Evolutionary conservation across 2,329 filamentous ascomycete genomes (phyloP).

Genomic region (Penicillium olsonii): DNA sequence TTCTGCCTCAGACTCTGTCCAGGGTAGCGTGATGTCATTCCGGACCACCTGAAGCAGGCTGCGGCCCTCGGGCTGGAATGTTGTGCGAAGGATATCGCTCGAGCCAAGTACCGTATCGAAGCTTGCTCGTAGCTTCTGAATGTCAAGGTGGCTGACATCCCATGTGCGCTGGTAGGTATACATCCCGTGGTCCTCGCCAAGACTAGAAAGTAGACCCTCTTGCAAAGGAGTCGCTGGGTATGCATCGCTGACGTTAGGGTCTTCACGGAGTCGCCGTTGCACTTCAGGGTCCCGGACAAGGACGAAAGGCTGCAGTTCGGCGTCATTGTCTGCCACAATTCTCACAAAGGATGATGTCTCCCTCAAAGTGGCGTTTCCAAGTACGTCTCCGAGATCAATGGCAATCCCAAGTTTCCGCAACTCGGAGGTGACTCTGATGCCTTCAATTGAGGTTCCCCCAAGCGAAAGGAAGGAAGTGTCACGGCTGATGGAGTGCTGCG

Average conservation of each 20-base stretch:
- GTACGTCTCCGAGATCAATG: conserved; percentile 9
- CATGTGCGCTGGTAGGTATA: conserved; percentile 10
- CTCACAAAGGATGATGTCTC: background rate
- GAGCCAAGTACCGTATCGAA: conserved; percentile 4
- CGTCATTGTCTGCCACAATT: background rate
- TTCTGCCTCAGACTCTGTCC: conserved; percentile 8
- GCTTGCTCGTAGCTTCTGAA: conserved; percentile 4
- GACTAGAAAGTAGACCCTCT: conserved; percentile 6
- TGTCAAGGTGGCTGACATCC: conserved; percentile 2
- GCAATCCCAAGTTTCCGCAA: conserved; percentile 2
- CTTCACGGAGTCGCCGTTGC: background rate
- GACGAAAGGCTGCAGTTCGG: background rate
- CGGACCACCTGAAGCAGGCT: conserved; percentile 14
- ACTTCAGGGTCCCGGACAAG: background rate
- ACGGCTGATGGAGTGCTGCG: conserved; percentile 3
- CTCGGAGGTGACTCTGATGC: conserved; percentile 8
- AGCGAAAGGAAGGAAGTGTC: conserved; percentile 12
- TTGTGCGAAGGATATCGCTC: conserved; percentile 11
- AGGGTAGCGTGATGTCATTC: conserved; percentile 6
- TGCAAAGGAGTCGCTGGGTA: conserved; percentile 12
- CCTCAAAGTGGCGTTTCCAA: conserved; percentile 6
- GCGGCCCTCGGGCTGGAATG: conserved; percentile 8
- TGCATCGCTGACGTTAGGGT: conserved; percentile 3
- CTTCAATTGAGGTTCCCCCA: conserved; percentile 14
- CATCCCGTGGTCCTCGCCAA: background rate